These are phyloP conservation scores for Candida nemodendra DNA, from an alignment of 805 yeast species.

Conservation along the genomic window DNA sequence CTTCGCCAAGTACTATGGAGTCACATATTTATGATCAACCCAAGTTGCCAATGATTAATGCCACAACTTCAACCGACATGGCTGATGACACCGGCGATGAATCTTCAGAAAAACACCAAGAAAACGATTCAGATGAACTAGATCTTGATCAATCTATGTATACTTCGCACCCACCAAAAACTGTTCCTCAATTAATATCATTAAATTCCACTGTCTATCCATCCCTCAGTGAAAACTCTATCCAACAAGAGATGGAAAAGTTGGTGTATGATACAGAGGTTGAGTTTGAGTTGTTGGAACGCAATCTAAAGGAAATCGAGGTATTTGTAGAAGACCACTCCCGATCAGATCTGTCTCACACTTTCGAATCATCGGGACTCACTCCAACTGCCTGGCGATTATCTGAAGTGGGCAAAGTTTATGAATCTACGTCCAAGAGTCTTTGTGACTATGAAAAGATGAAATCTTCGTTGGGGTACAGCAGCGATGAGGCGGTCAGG, in stretches of 20 bases:
- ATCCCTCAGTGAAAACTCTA: conserved; percentile 10
- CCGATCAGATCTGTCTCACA: conserved; percentile 18
- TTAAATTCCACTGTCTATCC: conserved; percentile 26
- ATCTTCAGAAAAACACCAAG: too few relatives aligned
- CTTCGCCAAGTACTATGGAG: too few relatives aligned
- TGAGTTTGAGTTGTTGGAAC: conserved; percentile 25
- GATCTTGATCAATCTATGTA: conserved; percentile 11
- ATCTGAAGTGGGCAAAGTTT: conserved; percentile 25
- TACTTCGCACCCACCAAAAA: conserved; percentile 17
- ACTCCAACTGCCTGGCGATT: conserved; percentile 32
- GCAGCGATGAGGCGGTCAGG: neutral
- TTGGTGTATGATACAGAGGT: conserved; percentile 31
- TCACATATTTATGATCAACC: too few relatives aligned
- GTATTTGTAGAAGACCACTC: conserved; percentile 27
- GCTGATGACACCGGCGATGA: too few relatives aligned
- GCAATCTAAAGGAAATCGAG: conserved; percentile 21
- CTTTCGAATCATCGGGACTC: conserved; percentile 20
- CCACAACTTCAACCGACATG: too few relatives aligned
- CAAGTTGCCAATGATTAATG: too few relatives aligned
- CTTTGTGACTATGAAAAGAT: neutral
- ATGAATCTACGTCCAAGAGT: conserved; percentile 8
- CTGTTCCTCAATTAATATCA: conserved; percentile 24
- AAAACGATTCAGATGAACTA: conserved; percentile 2
- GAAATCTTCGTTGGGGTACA: neutral
- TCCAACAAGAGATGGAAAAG: conserved; percentile 27